These are phyloP conservation scores for Cercophora sp. DNA, from an alignment of 495 filamentous ascomycete species.

Conservation along the genomic window DNA sequence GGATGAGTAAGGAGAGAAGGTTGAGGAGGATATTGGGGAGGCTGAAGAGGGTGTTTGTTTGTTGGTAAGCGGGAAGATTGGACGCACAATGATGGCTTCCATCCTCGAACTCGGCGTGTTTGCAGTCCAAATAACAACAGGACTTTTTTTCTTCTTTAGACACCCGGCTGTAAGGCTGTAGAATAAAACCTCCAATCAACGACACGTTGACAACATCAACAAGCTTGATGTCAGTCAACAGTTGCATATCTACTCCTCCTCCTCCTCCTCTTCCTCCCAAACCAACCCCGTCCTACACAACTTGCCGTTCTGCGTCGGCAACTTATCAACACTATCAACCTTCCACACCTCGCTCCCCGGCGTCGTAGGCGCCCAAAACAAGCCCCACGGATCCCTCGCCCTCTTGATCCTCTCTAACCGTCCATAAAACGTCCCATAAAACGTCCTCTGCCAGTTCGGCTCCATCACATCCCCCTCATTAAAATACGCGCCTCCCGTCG, in stretches of 20 bases:
- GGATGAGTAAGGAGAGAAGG: too few relatives aligned
- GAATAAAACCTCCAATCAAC: too few relatives aligned
- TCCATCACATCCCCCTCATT: slow-evolving; percentile 52
- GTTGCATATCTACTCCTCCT: background rate
- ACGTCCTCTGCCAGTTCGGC: slow-evolving; percentile 55
- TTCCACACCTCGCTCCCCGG: slow-evolving; percentile 53
- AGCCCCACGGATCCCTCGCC: slow-evolving; percentile 47
- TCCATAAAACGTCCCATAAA: slow-evolving; percentile 54
- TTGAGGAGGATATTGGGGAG: too few relatives aligned
- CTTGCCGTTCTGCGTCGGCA: slow-evolving; percentile 36
- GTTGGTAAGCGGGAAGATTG: too few relatives aligned
- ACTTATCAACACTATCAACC: slow-evolving; percentile 25
- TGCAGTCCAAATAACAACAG: too few relatives aligned
- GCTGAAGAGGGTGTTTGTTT: too few relatives aligned
- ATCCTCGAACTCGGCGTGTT: too few relatives aligned
- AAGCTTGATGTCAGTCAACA: too few relatives aligned
- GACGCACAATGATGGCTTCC: too few relatives aligned
- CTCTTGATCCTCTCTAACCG: slow-evolving; percentile 48
- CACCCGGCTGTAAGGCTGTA: too few relatives aligned
- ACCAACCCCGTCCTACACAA: slow-evolving; percentile 22
- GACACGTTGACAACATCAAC: too few relatives aligned
- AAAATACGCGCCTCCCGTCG: slow-evolving; percentile 38
- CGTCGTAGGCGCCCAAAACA: slow-evolving; percentile 55
- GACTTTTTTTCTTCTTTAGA: too few relatives aligned
- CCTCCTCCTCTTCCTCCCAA: background rate